Base-by-base conservation (phyloP, 1,139 yeast genomes). In the Debaryomyces sp. region DNA sequence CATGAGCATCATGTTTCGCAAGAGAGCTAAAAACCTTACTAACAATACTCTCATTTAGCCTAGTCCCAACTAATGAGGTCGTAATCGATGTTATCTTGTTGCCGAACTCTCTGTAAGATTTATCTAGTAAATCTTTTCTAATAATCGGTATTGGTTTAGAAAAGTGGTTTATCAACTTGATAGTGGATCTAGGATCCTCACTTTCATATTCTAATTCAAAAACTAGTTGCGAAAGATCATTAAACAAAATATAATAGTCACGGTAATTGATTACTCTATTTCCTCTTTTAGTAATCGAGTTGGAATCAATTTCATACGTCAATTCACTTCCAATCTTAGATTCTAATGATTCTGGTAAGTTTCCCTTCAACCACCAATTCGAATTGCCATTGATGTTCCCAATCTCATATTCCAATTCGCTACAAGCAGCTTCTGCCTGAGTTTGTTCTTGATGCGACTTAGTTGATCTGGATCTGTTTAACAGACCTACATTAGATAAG, bases 171-270 rank as follows among this genome's bases (percentile, higher is more conserved):
- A 71, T 76, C 46, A 81, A 68, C 39, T 71, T 68, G 4, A 82
- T 73, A 0, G 89, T 73, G 4, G 75, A 66, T 18, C 78, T 62
- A 1, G 96, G 91, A 51, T 83, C 81, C 23, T 73, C 70, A 17
- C 64, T 59, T 44, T 85, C 85, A 60, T 74, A 89, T 40, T 78
- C 76, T 7, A 82, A 71, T 53, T 83, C 84, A 54, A 88, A 67
- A 1, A 80, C 67, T 15, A 86, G 73, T 59, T 87, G 91, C 1
- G 94, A 80, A 55, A 87, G 83, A 62, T 89, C 96, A 52, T 81
- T 82, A 63, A 85, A 87, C 41, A 91, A 67, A 15, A 91, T 75
- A 63, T 89, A 90, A 57, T 87, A 84, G 54, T 88, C 94, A 49
- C 86, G 77, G 51, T 81, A 76, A 6, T 75, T 68, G 44, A 83